Percentiles rank a stretch among this genome's conserved stretches.
Evolutionary conservation across 257 asterid genomes (phyloP).

Genomic region (Solanum peruvianum): DNA sequence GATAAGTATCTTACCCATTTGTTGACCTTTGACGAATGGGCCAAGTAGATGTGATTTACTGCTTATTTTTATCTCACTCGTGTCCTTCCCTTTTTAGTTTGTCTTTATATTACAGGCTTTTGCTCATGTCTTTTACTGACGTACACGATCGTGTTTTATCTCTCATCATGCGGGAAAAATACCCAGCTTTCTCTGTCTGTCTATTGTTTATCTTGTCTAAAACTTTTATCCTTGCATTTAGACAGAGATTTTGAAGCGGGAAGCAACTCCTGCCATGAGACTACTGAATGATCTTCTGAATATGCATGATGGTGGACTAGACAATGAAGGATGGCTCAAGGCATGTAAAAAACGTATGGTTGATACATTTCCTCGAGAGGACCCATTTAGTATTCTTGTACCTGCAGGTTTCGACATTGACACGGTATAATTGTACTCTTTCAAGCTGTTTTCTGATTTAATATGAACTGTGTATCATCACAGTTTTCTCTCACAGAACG

Average conservation of each 20-base stretch:
- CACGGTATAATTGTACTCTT: conserved; percentile 29
- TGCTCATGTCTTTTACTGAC: neutral
- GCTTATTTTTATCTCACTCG: neutral
- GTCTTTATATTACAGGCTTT: neutral
- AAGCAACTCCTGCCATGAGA: conserved; percentile 91
- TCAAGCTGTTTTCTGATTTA: neutral
- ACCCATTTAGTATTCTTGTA: conserved; percentile 87
- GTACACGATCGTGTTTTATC: neutral
- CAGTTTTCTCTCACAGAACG: too few relatives aligned
- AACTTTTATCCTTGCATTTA: conserved; percentile 7
- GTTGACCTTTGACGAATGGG: neutral
- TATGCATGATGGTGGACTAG: conserved; percentile 73
- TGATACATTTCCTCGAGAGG: conserved; percentile 86
- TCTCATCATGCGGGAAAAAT: neutral
- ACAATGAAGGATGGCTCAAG: conserved; percentile 82
- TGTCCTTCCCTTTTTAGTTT: neutral
- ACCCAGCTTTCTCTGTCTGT: neutral
- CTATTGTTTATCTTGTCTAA: neutral
- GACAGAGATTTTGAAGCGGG: conserved; percentile 83
- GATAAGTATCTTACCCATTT: neutral
- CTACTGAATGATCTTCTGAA: conserved; percentile 73
- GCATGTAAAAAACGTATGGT: conserved; percentile 68
- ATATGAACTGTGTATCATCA: neutral
- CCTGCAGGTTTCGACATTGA: conserved; percentile 89
- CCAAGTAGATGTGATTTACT: neutral